phyloP scores from a whole-genome alignment of 768 basidiomycete species.

The Tricholomella constricta region DNA sequence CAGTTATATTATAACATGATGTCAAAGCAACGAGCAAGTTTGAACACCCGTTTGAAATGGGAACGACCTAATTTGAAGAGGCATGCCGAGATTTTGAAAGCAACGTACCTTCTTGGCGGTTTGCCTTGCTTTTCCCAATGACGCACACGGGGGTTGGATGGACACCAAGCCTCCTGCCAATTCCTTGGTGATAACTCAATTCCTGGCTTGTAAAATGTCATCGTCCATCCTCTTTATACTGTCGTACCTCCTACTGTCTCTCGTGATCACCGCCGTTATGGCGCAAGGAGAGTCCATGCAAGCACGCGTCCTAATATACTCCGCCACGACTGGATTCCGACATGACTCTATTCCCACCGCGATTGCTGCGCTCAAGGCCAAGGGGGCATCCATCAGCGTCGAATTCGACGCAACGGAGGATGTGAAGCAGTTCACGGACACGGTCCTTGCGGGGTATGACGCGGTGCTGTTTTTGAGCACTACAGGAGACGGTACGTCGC shows the following conservation, averaged over 20 bases:
- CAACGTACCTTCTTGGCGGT: neutral
- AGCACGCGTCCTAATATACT: constrained; percentile 59
- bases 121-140: neutral
- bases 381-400: constrained; percentile 47
- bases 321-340: constrained; percentile 61
- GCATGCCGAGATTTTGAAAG: too few relatives aligned
- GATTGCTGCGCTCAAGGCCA: constrained; percentile 52
- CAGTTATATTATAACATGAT: neutral
- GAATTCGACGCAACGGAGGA: constrained; percentile 71
- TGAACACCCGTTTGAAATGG: too few relatives aligned
- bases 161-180: too few relatives aligned
- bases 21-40: too few relatives aligned
- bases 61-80: too few relatives aligned
- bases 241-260: constrained; percentile 7
- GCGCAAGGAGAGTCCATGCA: constrained; percentile 13
- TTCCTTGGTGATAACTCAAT: too few relatives aligned
- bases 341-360: constrained; percentile 81
- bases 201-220: neutral
- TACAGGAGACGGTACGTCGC: constrained; percentile 61
- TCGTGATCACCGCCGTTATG: neutral
- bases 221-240: neutral
- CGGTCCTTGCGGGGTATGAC: constrained; percentile 57
- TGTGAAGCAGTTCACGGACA: constrained; percentile 52
- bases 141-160: too few relatives aligned
- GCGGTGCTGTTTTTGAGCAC: constrained; percentile 69